Base-by-base conservation (phyloP, 495 filamentous ascomycete species). In the Podospora appendiculata region DNA sequence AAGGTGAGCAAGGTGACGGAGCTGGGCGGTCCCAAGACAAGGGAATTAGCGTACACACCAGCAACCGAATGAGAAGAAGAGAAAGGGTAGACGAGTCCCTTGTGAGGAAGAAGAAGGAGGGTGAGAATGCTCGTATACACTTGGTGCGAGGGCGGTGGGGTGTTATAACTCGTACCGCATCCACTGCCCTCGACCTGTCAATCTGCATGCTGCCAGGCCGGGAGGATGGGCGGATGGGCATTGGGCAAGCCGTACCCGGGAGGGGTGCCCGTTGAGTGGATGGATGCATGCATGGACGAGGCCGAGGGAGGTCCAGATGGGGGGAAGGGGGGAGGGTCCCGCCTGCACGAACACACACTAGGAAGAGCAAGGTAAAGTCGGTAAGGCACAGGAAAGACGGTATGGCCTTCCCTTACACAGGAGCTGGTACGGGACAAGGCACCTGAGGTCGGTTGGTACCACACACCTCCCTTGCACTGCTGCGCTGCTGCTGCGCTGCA, bases 21-120 rank as follows among this genome's bases (percentile, higher is more conserved):
- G 66, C 63, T 62, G 71, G 75, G 74, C 75, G 69, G 73, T 77
- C 76, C 78, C 75, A 70, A 71, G 62, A 74, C 66, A 70, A 67
- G 72, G 79, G 79, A 72, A 80, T 77, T 77, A 77, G 72, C 70
- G 73, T 71, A 65, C 70, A 73, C 74, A 71, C 76, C 78, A 72
- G 64, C 63, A 68, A 61, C 73, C 67, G 68, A 72, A 70, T 71
- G 61, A 66, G 59, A 73, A 75, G 71, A 70, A 73, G 70, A 71
- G 72, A 75, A 40, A 73, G 48, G 70, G 61, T 61, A 57, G 66
- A 69, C 61, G 65, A 69, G 63, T 63, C 56, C 48, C 60, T 73
- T 69, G 72, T 72, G 69, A 72, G 64, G 68, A 65, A 66, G 65
- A 58, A 72, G 62, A 67, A 66, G 68, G 71, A 73, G 70, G 71